Evolutionary conservation across 1,284 basidiomycete species (phyloP).

Genomic region (Malassezia obtusa): DNA sequence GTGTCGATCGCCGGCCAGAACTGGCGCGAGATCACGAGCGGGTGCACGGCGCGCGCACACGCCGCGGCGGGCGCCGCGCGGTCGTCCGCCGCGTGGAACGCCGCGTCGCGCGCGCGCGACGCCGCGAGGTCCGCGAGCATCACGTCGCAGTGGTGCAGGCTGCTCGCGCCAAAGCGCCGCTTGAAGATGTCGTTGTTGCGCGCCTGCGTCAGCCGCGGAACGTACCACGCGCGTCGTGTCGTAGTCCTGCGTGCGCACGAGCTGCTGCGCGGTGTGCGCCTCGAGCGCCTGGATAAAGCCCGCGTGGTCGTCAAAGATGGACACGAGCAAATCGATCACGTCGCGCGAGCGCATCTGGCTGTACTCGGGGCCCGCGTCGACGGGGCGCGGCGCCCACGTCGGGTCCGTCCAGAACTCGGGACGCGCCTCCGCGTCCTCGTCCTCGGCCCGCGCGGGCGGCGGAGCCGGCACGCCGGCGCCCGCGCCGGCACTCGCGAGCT

Average conservation of each 20-base stretch:
- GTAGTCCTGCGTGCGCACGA: conserved; percentile 35
- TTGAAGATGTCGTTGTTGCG: conserved; percentile 45
- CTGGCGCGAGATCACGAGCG: conserved; percentile 38
- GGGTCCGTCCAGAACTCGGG: conserved; percentile 19
- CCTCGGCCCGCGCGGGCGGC: not conserved
- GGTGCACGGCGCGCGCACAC: conserved; percentile 20
- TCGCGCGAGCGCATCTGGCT: conserved; percentile 35
- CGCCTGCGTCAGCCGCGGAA: conserved; percentile 6
- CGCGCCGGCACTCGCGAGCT: conserved; percentile 23
- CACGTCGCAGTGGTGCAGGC: conserved; percentile 42
- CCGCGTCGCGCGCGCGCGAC: conserved; percentile 26
- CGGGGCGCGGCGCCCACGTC: conserved; percentile 14
- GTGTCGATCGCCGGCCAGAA: conserved; percentile 39
- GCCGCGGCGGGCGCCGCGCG: not conserved
- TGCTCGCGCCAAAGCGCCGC: conserved; percentile 38
- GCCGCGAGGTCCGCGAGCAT: conserved; percentile 42
- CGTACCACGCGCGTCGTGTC: conserved; percentile 21
- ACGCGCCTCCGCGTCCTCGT: conserved; percentile 2
- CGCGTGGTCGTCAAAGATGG: conserved; percentile 42
- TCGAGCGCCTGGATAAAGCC: conserved; percentile 43
- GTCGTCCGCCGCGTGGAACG: conserved; percentile 18
- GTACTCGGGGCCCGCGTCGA: conserved; percentile 29
- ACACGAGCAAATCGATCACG: conserved; percentile 41
- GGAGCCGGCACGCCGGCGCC: too few relatives aligned
- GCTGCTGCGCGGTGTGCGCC: conserved; percentile 37